Conservation (phyloP, 1,139 yeast species). For the Hemisphaericaspora lyxosophila region DNA sequence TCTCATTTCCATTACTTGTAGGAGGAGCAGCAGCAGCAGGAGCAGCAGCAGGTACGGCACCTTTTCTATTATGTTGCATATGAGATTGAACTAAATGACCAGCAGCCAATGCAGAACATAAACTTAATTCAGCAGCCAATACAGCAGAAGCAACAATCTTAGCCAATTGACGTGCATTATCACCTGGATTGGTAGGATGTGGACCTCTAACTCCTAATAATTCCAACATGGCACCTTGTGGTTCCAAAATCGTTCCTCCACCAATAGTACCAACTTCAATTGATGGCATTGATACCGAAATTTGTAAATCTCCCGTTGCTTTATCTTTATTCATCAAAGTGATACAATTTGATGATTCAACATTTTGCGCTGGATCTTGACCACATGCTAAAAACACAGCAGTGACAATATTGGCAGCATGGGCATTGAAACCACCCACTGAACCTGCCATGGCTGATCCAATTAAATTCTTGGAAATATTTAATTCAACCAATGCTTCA, state of each 20-base stretch:
- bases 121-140: slow-evolving; percentile 92
- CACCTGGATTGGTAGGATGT: slow-evolving; percentile 90
- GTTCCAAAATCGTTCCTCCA: slow-evolving; percentile 96
- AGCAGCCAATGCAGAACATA: slow-evolving; percentile 94
- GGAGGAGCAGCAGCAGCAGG: slow-evolving; percentile 18
- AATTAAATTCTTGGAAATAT: slow-evolving; percentile 81
- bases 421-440: slow-evolving; percentile 97
- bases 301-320: slow-evolving; percentile 74
- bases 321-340: slow-evolving; percentile 77
- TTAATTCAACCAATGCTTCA: slow-evolving; percentile 86
- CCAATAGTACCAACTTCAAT: slow-evolving; percentile 99
- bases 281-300: slow-evolving; percentile 97
- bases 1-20: slow-evolving; percentile 8
- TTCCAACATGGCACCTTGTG: slow-evolving; percentile 96
- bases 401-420: slow-evolving; percentile 93
- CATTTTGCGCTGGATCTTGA: slow-evolving; percentile 98
- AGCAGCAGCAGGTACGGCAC: slow-evolving; percentile 41
- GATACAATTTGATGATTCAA: slow-evolving; percentile 95
- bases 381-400: slow-evolving; percentile 95
- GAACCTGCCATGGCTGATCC: slow-evolving; percentile 99
- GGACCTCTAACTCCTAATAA: slow-evolving; percentile 95
- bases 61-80: slow-evolving; percentile 90
- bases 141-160: slow-evolving; percentile 92
- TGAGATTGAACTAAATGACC: slow-evolving; percentile 98
- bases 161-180: slow-evolving; percentile 94